Evolutionary conservation across 108 stramenopile species (phyloP).

Genomic region (Conticribra weissflogii): DNA sequence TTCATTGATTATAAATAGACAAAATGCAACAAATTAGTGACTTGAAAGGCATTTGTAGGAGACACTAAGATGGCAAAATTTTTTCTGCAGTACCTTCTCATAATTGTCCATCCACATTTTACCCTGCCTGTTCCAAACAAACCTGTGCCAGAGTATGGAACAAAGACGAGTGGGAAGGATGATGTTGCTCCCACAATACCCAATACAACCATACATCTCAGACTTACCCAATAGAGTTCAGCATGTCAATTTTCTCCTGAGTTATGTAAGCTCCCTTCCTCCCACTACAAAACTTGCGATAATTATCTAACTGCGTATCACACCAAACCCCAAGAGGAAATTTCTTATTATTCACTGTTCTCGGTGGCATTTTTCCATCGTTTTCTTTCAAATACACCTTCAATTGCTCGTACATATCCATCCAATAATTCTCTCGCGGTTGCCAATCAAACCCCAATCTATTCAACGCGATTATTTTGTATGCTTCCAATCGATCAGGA

Average conservation of each 20-base stretch:
- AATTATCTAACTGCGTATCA: constrained; percentile 42
- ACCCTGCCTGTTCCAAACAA: constrained; percentile 36
- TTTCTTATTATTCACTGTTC: constrained; percentile 17
- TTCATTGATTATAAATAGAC: too few relatives aligned
- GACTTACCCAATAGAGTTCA: constrained; percentile 39
- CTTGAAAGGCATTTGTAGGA: too few relatives aligned
- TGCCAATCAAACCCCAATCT: constrained; percentile 46
- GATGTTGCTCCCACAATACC: too few relatives aligned
- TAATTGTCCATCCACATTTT: constrained; percentile 35
- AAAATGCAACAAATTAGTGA: too few relatives aligned
- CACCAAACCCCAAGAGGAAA: constrained; percentile 39
- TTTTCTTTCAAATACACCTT: constrained; percentile 27
- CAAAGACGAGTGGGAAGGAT: neutral
- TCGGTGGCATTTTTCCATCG: constrained; percentile 35
- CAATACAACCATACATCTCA: constrained; percentile 1
- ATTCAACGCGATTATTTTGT: constrained; percentile 41
- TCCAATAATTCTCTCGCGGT: constrained; percentile 44
- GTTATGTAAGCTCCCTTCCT: constrained; percentile 35
- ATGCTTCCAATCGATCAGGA: constrained; percentile 31
- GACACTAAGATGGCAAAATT: too few relatives aligned
- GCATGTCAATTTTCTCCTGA: constrained; percentile 45
- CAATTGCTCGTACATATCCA: constrained; percentile 41
- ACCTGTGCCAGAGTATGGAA: constrained; percentile 3
- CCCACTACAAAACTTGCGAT: constrained; percentile 24
- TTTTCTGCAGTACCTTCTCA: constrained; percentile 27